Conservation (phyloP, 805 yeast genomes). For the Kluyveromyces aestuarii region DNA sequence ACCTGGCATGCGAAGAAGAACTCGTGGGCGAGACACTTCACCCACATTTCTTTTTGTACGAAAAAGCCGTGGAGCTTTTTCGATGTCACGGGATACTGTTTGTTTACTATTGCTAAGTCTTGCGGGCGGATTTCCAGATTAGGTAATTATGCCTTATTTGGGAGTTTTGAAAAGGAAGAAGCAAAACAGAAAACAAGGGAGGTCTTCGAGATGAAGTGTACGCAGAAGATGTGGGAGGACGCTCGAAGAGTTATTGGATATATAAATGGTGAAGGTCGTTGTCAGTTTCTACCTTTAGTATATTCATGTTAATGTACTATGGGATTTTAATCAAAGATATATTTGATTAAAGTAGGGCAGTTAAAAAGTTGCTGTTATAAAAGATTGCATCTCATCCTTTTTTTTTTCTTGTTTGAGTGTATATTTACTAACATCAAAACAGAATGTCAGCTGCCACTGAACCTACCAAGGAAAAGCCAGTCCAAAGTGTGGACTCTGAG, state of each 20-base stretch:
- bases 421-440: not conserved
- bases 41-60: too few species aligned
- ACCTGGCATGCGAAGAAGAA: too few species aligned
- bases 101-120: not conserved
- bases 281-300: too few species aligned
- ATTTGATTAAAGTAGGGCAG: too few species aligned
- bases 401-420: not conserved
- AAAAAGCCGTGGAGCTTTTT: too few species aligned
- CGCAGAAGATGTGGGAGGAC: not conserved
- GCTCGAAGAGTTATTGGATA: not conserved
- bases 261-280: not conserved
- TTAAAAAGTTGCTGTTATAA: too few species aligned
- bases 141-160: not conserved
- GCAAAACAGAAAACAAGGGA: too few species aligned
- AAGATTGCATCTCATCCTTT: not conserved
- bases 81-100: not conserved
- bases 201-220: not conserved
- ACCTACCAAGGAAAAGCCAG: conserved; percentile 12
- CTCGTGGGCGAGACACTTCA: too few species aligned
- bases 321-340: too few species aligned
- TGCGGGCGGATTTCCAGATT: not conserved
- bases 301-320: too few species aligned
- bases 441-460: conserved; percentile 9
- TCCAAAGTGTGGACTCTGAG: conserved; percentile 38
- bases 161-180: too few species aligned